Evolutionary conservation across 768 basidiomycete genomes (phyloP), one percentile per base, ranked within the genome.

Genomic region (Phaeolepiota aurea): DNA sequence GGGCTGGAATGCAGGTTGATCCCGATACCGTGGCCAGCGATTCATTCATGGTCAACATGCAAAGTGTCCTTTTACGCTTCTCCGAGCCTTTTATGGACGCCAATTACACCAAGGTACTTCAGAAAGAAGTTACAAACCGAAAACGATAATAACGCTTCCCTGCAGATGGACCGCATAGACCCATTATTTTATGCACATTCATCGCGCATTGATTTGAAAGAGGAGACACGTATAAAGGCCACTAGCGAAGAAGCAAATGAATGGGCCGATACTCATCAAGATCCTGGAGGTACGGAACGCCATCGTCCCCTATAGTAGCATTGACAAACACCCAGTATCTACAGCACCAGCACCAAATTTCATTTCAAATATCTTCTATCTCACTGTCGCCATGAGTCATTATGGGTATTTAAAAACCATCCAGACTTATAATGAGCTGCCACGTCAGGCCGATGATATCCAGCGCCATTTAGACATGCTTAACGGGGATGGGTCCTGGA

Each of bases 1-100:
- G 96, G 38, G 78, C 87, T 2, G 96, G 93, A n/a, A 86, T 90
- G 77, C 86, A 90, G 63, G 87, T 96, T 21, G 88, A 97, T 43
- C 76, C 80, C 1, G 73, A 76, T 7, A 89, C 87, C 0, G 92
- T 98, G 9, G 78, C 92, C 1, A 80, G 80, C 1, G 94, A 99
- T 54, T 82, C 87, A 42, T 97, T 91, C 58, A 86, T 99, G 83
- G 72, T 87, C 44, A 98, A 97, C 50, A 53, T 93, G 21, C 87
- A 93, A 49, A 71, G 71, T n/a, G 64, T 96, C 11, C 61, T 98
- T 16, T 69, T 91, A 35, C 76, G 80, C 11, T 85, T 99, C 52
- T 83, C 90, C 20, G 89, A 93, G 49, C 94, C 94, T 0, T 94
- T 97, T 53, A 89, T 98, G 72, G 94, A 98, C 56, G 80, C 87